phyloP scores from a whole-genome alignment of 352 stramenopile genomes.

The Globisporangium spiculum region DNA sequence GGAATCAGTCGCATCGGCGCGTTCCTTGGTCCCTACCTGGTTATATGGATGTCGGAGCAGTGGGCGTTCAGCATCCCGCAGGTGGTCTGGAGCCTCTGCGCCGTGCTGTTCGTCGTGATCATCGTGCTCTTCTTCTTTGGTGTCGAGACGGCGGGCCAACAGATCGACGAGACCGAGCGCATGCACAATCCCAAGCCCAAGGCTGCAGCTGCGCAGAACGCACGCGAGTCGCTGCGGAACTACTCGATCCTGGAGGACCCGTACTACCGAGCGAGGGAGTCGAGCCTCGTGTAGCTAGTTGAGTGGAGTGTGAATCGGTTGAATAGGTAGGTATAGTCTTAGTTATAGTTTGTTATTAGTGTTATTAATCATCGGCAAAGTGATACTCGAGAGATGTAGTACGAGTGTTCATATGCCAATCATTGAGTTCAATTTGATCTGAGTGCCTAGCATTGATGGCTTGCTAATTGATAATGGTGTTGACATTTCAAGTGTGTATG shows the following conservation, averaged over 20 bases:
- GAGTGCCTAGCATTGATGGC: neutral
- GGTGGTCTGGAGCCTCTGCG: slow-evolving; percentile 6
- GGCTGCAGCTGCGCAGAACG: neutral
- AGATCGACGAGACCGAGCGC: slow-evolving; percentile 14
- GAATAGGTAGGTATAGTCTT: no score
- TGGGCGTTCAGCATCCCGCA: slow-evolving; percentile 4
- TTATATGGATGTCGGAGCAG: slow-evolving; percentile 13
- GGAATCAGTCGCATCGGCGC: slow-evolving; percentile 23
- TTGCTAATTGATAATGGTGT: no score
- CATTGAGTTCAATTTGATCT: neutral
- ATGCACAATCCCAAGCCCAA: neutral
- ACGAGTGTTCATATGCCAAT: neutral
- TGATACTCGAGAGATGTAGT: neutral
- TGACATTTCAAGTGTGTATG: no score
- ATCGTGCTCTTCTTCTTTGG: slow-evolving; percentile 18
- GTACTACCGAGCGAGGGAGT: neutral
- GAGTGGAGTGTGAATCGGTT: no score
- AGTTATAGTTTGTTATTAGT: neutral
- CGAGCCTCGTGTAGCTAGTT: neutral
- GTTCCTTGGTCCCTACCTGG: slow-evolving; percentile 24
- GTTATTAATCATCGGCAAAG: neutral
- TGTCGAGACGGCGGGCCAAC: slow-evolving; percentile 17
- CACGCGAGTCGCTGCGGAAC: neutral
- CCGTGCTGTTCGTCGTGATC: slow-evolving; percentile 5
- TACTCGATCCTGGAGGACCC: slow-evolving; percentile 10